A percentile compares a stretch with the other conserved stretches of the same genome.
Evolutionary conservation across 352 stramenopile genomes (phyloP).

Genomic region (Phytophthora rubi): DNA sequence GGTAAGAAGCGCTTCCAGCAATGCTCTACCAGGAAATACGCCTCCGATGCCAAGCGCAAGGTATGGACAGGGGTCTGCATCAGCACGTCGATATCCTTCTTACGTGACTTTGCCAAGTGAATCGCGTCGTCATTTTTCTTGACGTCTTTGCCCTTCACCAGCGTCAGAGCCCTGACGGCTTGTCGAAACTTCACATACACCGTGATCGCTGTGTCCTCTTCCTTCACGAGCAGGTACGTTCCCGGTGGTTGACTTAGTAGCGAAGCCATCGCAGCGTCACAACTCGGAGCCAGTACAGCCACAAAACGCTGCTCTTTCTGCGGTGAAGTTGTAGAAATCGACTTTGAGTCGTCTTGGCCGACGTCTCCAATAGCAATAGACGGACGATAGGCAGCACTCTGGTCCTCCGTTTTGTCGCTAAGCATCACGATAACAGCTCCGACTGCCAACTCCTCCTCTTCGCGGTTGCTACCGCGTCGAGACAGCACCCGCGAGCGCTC

Average conservation of each 20-base stretch:
- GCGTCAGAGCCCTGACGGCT: slow-evolving; percentile 44
- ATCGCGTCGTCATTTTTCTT: slow-evolving; percentile 47
- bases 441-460: slow-evolving; percentile 24
- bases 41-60: slow-evolving; percentile 37
- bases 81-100: slow-evolving; percentile 30
- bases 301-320: slow-evolving; percentile 44
- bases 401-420: slow-evolving; percentile 12
- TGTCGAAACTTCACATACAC: slow-evolving; percentile 70
- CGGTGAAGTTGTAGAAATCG: slow-evolving; percentile 1
- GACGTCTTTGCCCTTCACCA: slow-evolving; percentile 59
- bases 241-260: slow-evolving; percentile 52
- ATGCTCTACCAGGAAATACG: slow-evolving; percentile 49
- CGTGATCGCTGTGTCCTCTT: slow-evolving; percentile 46
- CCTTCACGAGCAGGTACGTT: slow-evolving; percentile 53
- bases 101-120: slow-evolving; percentile 38
- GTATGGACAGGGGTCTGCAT: slow-evolving; percentile 49
- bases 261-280: slow-evolving; percentile 46
- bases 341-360: slow-evolving; percentile 12
- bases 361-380: not conserved
- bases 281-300: slow-evolving; percentile 54
- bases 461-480: slow-evolving; percentile 6
- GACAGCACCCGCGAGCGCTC: slow-evolving; percentile 13
- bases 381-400: slow-evolving; percentile 17
- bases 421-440: slow-evolving; percentile 30
- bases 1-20: slow-evolving; percentile 68